Evolutionary conservation across 2,329 filamentous ascomycete genomes (phyloP).

Genomic region (Aspergillus uvarum): DNA sequence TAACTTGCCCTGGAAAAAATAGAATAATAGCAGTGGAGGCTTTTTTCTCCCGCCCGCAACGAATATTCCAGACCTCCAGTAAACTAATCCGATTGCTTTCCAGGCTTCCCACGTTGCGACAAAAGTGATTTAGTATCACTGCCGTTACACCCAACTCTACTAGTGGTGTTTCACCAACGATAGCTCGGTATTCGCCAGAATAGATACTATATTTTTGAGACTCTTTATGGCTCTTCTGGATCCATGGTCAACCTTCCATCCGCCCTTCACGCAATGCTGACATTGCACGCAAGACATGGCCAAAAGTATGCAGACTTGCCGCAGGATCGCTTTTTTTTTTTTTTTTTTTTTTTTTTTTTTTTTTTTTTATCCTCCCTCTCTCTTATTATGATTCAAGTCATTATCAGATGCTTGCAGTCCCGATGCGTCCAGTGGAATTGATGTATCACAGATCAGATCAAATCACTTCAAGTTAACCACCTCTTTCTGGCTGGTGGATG

Average conservation of each 20-base stretch:
- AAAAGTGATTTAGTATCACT: too few species aligned
- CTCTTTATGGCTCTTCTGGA: background rate
- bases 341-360: background rate
- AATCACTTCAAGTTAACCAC: background rate
- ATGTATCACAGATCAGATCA: background rate
- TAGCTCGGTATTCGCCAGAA: background rate
- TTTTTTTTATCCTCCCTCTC: too few species aligned
- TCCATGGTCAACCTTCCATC: background rate
- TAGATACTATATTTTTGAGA: background rate
- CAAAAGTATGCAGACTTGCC: background rate
- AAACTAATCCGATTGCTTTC: background rate
- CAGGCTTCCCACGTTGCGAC: background rate
- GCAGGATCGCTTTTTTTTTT: background rate
- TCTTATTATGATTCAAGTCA: too few species aligned
- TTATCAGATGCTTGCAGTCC: conserved; percentile 2
- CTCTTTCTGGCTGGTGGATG: background rate
- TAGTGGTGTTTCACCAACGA: background rate
- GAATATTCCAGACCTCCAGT: conserved; percentile 5
- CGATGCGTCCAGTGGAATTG: background rate
- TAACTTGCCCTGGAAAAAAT: background rate
- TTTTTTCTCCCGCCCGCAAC: conserved; percentile 2
- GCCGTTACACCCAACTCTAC: background rate
- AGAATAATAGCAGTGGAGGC: background rate
- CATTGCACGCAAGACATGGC: background rate
- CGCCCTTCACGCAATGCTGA: background rate